These are phyloP conservation scores for Phyllosticta citrichinensis DNA, from an alignment of 2,329 filamentous ascomycete species.

Conservation along the genomic window DNA sequence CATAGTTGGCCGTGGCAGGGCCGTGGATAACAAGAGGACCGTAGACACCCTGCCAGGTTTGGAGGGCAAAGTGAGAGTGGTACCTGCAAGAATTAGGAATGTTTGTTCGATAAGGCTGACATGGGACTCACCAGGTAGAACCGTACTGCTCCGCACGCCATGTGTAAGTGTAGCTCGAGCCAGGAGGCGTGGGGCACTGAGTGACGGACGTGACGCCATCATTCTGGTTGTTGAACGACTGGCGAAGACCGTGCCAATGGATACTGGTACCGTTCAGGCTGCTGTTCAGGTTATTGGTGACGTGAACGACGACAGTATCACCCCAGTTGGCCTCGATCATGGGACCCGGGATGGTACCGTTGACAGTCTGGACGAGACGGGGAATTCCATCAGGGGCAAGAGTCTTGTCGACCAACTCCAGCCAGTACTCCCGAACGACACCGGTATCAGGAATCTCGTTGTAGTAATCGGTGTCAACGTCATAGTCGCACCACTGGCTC, in stretches of 20 bases:
- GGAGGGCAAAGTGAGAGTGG: constrained; percentile 21
- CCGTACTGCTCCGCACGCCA: constrained; percentile 39
- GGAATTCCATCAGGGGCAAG: constrained; percentile 50
- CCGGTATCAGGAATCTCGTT: constrained; percentile 41
- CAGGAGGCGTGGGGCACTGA: constrained; percentile 25
- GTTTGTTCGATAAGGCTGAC: background rate
- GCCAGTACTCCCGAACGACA: constrained; percentile 45
- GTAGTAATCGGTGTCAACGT: constrained; percentile 44
- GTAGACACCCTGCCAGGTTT: constrained; percentile 27
- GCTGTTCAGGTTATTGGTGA: constrained; percentile 42
- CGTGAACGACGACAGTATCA: constrained; percentile 32
- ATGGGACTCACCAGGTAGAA: constrained; percentile 13
- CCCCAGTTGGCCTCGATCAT: constrained; percentile 30
- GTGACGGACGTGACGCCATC: constrained; percentile 46
- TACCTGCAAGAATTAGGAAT: constrained; percentile 15
- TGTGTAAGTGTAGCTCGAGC: constrained; percentile 38
- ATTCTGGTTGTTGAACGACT: constrained; percentile 43
- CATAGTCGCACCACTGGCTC: constrained; percentile 38
- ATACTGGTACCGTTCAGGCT: constrained; percentile 47
- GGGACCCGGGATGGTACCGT: constrained; percentile 6
- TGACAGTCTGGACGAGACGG: constrained; percentile 15
- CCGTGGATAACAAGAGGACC: constrained; percentile 22
- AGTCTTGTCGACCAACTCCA: constrained; percentile 40
- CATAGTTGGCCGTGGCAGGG: constrained; percentile 28
- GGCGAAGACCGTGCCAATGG: constrained; percentile 53